Conservation (phyloP, 176 grass and related monocot species). For the Eleusine coracana region DNA sequence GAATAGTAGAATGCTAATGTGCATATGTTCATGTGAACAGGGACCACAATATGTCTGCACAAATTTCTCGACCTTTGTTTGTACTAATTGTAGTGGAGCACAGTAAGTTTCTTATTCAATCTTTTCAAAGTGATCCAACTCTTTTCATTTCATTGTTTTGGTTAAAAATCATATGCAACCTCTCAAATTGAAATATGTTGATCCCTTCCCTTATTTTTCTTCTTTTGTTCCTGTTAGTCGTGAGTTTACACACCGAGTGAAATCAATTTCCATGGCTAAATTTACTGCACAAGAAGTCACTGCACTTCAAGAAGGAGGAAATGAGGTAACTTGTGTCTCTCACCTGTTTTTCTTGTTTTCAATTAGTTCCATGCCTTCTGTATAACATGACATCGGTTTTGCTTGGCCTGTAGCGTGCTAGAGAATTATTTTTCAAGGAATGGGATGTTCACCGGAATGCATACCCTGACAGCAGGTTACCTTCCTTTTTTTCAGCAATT, state of each 20-base stretch:
- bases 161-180: neutral
- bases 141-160: neutral
- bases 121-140: slow-evolving; percentile 24
- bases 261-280: slow-evolving; percentile 99
- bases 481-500: slow-evolving; percentile 39
- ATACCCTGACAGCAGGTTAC: slow-evolving; percentile 89
- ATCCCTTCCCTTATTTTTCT: slow-evolving; percentile 18
- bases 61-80: slow-evolving; percentile 97
- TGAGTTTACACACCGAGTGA: slow-evolving; percentile 94
- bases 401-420: slow-evolving; percentile 65
- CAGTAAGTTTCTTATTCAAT: slow-evolving; percentile 73
- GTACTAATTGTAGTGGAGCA: slow-evolving; percentile 97
- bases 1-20: slow-evolving; percentile 38
- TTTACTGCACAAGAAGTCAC: slow-evolving; percentile 95
- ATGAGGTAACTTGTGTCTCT: slow-evolving; percentile 60
- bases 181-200: slow-evolving; percentile 3
- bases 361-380: slow-evolving; percentile 21
- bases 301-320: slow-evolving; percentile 91
- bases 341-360: slow-evolving; percentile 30
- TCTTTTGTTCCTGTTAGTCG: slow-evolving; percentile 56
- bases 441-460: slow-evolving; percentile 87
- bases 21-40: slow-evolving; percentile 61
- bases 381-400: slow-evolving; percentile 35
- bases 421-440: slow-evolving; percentile 90
- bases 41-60: slow-evolving; percentile 98